Evolutionary conservation across 192 early-diverging fungal species (phyloP).

Genomic region (Borealophlyctis nickersoniae): DNA sequence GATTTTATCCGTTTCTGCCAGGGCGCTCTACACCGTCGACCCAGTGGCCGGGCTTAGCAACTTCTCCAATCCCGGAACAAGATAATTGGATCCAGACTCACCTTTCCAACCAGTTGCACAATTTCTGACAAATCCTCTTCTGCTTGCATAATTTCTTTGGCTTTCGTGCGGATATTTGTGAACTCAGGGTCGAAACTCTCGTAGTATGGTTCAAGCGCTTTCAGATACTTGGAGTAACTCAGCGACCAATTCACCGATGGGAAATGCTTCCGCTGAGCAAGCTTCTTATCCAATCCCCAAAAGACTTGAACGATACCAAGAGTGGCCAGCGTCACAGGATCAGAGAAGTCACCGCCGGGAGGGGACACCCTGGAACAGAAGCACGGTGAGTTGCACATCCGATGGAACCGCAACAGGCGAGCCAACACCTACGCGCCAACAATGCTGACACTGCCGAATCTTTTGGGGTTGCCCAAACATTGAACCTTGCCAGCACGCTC

Average conservation of each 20-base stretch:
- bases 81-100: slow-evolving; percentile 17
- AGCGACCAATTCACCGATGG: slow-evolving; percentile 99
- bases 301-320: slow-evolving; percentile 99
- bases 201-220: slow-evolving; percentile 94
- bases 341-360: slow-evolving; percentile 99
- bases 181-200: slow-evolving; percentile 95
- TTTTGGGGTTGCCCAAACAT: slow-evolving; percentile 92
- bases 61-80: slow-evolving; percentile 7
- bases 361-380: slow-evolving; percentile 79
- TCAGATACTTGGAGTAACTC: slow-evolving; percentile 97
- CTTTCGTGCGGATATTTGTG: slow-evolving; percentile 82
- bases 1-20: slow-evolving; percentile 98
- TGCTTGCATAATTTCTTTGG: slow-evolving; percentile 96
- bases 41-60: slow-evolving; percentile 17
- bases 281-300: slow-evolving; percentile 99
- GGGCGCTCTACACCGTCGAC: slow-evolving; percentile 45
- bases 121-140: slow-evolving; percentile 99
- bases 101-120: slow-evolving; percentile 99
- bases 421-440: slow-evolving; percentile 82
- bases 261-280: slow-evolving; percentile 99
- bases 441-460: slow-evolving; percentile 92
- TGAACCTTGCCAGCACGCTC: slow-evolving; percentile 97
- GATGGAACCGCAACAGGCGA: background rate
- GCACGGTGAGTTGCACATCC: background rate
- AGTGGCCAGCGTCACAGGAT: slow-evolving; percentile 96